Evolutionary conservation across 768 basidiomycete species (phyloP), one percentile per base, ranked within the genome.

Genomic region (Trametes villosa): DNA sequence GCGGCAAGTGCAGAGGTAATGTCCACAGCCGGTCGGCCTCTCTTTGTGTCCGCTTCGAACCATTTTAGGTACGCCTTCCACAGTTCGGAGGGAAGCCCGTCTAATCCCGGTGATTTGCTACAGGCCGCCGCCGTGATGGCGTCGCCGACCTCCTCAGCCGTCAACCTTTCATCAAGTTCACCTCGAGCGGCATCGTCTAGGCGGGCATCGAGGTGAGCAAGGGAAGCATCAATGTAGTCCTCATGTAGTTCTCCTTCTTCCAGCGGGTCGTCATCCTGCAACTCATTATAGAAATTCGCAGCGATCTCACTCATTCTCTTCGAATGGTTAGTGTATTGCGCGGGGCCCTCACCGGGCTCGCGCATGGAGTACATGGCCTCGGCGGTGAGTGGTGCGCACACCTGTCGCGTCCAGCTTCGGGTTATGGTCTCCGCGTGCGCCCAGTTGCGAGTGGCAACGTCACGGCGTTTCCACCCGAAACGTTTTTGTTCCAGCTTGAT

Each of bases 31-130:
- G 33, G 33, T 13, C 13, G 8, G 13, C 13, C 13, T 34, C 13
- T 34, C 33, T 34, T 34, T n/a, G n/a, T n/a, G 11, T 13, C 40
- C 6, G 11, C 40, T 5, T 41, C 40, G 44, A 44, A 34, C 63
- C 65, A 1, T 68, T 48, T 1, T 67, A 51, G 1, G 58, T 63
- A 8, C 67, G 11, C 9, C 34, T 63, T 63, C 61, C 61, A 63
- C 7, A 63, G 4, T 41, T 63, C 54, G 22, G 61, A 33, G 3
- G 59, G 34, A 8, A 63, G 42, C 9, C 62, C 62, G 26, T 58
- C 56, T 15, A 53, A 5, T 4, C 62, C 62, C 15, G 58, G 18
- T 44, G 57, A 42, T 17, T 20, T 52, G 9, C 49, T 40, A 20
- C 38, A 53, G 30, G 7, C 29, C 15, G 48, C n/a, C 6, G 26